Conservation (phyloP, 768 basidiomycete genomes). For the Phaffia tasmanica region DNA sequence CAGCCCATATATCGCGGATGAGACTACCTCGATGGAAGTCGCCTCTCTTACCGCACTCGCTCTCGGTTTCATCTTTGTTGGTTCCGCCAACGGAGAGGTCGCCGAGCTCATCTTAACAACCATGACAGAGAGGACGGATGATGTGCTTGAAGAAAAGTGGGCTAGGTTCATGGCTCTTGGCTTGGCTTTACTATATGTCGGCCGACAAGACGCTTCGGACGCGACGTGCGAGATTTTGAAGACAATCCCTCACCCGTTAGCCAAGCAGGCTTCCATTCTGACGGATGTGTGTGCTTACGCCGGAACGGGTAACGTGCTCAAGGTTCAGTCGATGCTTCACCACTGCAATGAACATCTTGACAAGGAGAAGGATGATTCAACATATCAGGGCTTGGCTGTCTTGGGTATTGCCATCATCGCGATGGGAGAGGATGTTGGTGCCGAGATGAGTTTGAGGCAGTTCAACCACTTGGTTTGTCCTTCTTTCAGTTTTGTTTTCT, state of each 20-base stretch:
- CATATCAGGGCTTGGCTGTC: conserved; percentile 84
- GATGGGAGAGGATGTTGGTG: conserved; percentile 96
- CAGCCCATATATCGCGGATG: conserved; percentile 73
- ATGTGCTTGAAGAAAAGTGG: conserved; percentile 81
- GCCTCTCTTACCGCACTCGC: conserved; percentile 73
- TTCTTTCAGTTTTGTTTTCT: background rate
- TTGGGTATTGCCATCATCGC: conserved; percentile 86
- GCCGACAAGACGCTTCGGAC: conserved; percentile 83
- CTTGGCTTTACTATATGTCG: conserved; percentile 78
- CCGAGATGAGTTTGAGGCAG: conserved; percentile 93
- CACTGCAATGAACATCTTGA: conserved; percentile 86
- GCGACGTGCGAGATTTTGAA: conserved; percentile 87
- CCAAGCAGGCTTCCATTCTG: conserved; percentile 78
- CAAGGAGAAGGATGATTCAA: conserved; percentile 50
- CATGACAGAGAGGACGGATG: conserved; percentile 50
- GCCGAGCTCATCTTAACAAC: conserved; percentile 80
- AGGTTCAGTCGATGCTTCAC: conserved; percentile 82
- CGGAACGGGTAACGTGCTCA: conserved; percentile 87
- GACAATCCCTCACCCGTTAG: conserved; percentile 82
- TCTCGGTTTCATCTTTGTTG: conserved; percentile 89
- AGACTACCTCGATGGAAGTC: conserved; percentile 74
- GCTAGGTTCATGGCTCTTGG: conserved; percentile 79
- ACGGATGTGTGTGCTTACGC: conserved; percentile 91
- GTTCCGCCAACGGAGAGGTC: conserved; percentile 87
- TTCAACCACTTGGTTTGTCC: conserved; percentile 84